Conservation (phyloP, 2,329 filamentous ascomycete species). For the Ilyonectria destructans region DNA sequence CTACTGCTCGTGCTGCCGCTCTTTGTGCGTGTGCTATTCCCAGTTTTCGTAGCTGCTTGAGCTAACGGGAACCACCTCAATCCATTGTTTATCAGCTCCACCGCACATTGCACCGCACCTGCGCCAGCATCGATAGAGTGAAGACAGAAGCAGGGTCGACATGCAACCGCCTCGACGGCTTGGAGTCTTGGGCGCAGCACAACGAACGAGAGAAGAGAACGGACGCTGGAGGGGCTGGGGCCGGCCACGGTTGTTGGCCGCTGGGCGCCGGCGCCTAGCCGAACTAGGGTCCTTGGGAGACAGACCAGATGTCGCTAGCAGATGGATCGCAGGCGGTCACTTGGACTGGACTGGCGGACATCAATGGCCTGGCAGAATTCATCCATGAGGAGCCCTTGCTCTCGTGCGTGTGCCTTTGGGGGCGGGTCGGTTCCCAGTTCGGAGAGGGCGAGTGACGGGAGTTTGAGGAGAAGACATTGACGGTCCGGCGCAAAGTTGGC, state of each 20-base stretch:
- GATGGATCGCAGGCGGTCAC: conserved; percentile 47
- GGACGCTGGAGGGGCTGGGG: conserved; percentile 43
- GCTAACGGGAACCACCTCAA: conserved; percentile 26
- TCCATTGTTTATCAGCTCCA: conserved; percentile 18
- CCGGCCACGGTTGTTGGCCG: conserved; percentile 44
- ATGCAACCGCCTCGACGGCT: conserved; percentile 16
- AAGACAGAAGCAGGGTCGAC: not conserved
- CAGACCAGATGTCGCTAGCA: conserved; percentile 45
- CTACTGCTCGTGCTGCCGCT: conserved; percentile 4
- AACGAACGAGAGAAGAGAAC: conserved; percentile 31
- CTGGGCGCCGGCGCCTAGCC: conserved; percentile 47
- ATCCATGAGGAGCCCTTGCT: conserved; percentile 17
- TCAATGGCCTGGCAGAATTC: conserved; percentile 16
- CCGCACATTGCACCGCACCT: conserved; percentile 16
- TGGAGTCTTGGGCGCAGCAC: conserved; percentile 28
- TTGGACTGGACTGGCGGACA: conserved; percentile 21
- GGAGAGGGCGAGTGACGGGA: not conserved
- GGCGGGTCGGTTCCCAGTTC: conserved; percentile 24
- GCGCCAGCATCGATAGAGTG: conserved; percentile 7
- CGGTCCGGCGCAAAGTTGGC: conserved; percentile 18
- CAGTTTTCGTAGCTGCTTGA: conserved; percentile 25
- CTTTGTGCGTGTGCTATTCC: conserved; percentile 29
- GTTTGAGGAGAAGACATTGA: conserved; percentile 1
- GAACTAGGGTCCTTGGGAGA: conserved; percentile 46
- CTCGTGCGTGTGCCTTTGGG: not conserved